Percentiles rank a stretch among this genome's conserved stretches.
These are phyloP conservation scores for Talaromyces sp. DNA, from an alignment of 2,329 filamentous ascomycete species.

Conservation along the genomic window DNA sequence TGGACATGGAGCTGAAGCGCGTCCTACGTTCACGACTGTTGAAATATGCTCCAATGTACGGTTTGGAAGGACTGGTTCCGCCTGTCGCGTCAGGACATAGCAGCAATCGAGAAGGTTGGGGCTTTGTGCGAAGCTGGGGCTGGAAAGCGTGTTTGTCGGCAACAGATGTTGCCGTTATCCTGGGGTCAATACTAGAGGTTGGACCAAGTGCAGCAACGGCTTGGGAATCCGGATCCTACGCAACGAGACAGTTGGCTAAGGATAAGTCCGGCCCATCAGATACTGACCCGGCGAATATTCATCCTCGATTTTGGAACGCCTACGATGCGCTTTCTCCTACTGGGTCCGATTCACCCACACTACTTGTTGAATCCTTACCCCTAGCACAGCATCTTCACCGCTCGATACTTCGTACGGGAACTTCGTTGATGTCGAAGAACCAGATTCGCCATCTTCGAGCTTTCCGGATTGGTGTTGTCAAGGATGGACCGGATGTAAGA, in stretches of 20 bases:
- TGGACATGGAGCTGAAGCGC: conserved; percentile 96
- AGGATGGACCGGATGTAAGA: conserved; percentile 86
- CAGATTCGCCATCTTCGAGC: conserved; percentile 90
- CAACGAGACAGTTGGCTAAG: conserved; percentile 26
- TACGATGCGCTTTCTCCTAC: conserved; percentile 57
- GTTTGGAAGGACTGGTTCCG: conserved; percentile 89
- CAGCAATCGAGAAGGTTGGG: conserved; percentile 85
- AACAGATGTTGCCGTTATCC: conserved; percentile 87
- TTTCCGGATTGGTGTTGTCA: conserved; percentile 93
- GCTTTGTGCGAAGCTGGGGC: conserved; percentile 95
- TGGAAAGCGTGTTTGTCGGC: conserved; percentile 94
- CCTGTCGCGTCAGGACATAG: conserved; percentile 69
- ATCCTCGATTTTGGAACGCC: conserved; percentile 57
- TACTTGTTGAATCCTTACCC: conserved; percentile 72
- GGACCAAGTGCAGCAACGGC: conserved; percentile 51
- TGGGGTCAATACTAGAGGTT: conserved; percentile 90
- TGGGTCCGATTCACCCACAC: conserved; percentile 43
- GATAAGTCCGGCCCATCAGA: conserved; percentile 26
- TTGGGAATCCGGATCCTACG: conserved; percentile 34
- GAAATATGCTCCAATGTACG: conserved; percentile 90
- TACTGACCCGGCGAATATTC: conserved; percentile 34
- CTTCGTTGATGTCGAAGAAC: conserved; percentile 84
- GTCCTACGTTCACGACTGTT: conserved; percentile 80
- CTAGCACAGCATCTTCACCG: conserved; percentile 86
- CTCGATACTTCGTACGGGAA: conserved; percentile 90